Evolutionary conservation across 2,329 filamentous ascomycete genomes (phyloP).

Genomic region (Calonectria crousiana): DNA sequence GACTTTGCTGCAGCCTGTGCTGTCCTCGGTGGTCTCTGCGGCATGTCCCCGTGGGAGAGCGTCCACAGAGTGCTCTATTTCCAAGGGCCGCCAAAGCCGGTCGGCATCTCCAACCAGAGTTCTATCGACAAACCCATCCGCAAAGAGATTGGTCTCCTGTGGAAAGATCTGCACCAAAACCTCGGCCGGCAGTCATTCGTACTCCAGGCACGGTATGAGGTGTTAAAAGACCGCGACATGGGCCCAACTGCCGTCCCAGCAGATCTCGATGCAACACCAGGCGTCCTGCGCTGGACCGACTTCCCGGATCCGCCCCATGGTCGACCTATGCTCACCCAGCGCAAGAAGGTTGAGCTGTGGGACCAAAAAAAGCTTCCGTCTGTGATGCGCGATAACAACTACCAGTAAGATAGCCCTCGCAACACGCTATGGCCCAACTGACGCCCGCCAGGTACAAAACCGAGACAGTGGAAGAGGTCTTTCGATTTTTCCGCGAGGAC

Average conservation of each 20-base stretch:
- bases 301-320: conserved; percentile 68
- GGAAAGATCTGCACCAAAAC: conserved; percentile 68
- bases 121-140: conserved; percentile 54
- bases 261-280: conserved; percentile 58
- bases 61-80: conserved; percentile 67
- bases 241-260: conserved; percentile 48
- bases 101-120: conserved; percentile 58
- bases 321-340: conserved; percentile 61
- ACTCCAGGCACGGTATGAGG: conserved; percentile 67
- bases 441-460: conserved; percentile 58
- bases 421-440: accelerated
- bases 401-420: conserved; percentile 56
- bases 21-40: conserved; percentile 69
- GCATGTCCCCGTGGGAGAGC: conserved; percentile 64
- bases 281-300: conserved; percentile 69
- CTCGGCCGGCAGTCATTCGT: conserved; percentile 69
- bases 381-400: conserved; percentile 64
- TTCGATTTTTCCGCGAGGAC: conserved; percentile 65
- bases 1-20: conserved; percentile 63
- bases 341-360: conserved; percentile 69
- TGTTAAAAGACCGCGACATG: conserved; percentile 62
- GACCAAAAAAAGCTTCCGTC: conserved; percentile 61
- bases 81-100: conserved; percentile 59
- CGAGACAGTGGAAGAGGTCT: conserved; percentile 66
- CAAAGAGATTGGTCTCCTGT: conserved; percentile 55